A percentile compares a stretch with the other conserved stretches of the same genome.
Conservation (phyloP, 164 flowering plant genomes). For the Chimonanthus salicifolius region DNA sequence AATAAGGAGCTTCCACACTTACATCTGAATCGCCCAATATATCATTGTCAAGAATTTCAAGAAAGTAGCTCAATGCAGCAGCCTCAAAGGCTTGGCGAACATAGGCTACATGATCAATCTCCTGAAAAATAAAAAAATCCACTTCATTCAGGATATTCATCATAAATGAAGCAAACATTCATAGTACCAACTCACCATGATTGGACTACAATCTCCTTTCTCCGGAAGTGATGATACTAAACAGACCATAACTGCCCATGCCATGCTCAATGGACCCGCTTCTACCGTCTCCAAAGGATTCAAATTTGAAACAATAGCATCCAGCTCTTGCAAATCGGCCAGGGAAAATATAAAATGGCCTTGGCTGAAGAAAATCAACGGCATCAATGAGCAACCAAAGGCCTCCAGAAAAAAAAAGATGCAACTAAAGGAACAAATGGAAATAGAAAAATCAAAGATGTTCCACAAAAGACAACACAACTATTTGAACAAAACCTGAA, state of each 20-base stretch:
- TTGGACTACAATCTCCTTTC: slow-evolving; percentile 39
- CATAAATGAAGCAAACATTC: not conserved
- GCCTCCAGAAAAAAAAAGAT: slow-evolving; percentile 1
- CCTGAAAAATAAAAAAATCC: slow-evolving; percentile 37
- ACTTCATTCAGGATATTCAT: not conserved
- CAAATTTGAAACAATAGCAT: slow-evolving; percentile 58
- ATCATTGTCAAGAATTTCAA: slow-evolving; percentile 63
- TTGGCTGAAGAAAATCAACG: slow-evolving; percentile 36
- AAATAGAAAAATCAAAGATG: not conserved
- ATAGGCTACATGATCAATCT: slow-evolving; percentile 81
- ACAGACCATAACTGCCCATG: slow-evolving; percentile 92
- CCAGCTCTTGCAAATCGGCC: slow-evolving; percentile 72
- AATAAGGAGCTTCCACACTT: slow-evolving; percentile 25
- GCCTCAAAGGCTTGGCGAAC: slow-evolving; percentile 86
- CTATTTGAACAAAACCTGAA: slow-evolving; percentile 47
- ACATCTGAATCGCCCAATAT: slow-evolving; percentile 69
- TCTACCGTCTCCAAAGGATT: slow-evolving; percentile 52
- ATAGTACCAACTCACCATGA: slow-evolving; percentile 41
- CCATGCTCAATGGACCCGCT: slow-evolving; percentile 66
- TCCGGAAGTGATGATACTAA: slow-evolving; percentile 71
- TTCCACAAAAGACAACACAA: not conserved
- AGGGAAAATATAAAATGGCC: slow-evolving; percentile 46
- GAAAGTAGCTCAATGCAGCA: slow-evolving; percentile 50
- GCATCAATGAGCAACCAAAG: not conserved
- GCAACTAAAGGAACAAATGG: not conserved